Evolutionary conservation across 2,329 filamentous ascomycete genomes (phyloP).

Genomic region (Geosmithia putterillii): DNA sequence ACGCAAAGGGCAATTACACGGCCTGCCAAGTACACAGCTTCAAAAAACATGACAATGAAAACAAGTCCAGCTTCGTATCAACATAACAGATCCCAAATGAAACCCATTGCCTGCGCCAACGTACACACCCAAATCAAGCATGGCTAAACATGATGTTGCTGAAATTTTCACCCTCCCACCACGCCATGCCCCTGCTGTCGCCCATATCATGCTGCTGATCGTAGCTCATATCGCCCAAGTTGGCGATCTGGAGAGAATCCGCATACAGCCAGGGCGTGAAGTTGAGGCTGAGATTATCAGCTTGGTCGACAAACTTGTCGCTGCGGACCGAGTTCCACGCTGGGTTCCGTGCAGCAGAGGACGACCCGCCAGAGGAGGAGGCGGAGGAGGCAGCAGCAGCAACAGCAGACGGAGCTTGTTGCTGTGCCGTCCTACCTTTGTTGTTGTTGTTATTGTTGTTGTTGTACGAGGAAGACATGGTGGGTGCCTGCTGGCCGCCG

Average conservation of each 20-base stretch:
- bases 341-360: too few relatives aligned
- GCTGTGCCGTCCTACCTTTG: background rate
- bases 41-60: too few relatives aligned
- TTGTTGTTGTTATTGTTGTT: conserved; percentile 3
- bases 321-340: background rate
- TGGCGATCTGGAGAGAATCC: conserved; percentile 24
- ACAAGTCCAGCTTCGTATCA: too few relatives aligned
- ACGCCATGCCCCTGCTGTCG: conserved; percentile 15
- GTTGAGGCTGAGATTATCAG: conserved; percentile 24
- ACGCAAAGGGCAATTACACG: too few relatives aligned
- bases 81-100: too few relatives aligned
- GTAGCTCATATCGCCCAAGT: conserved; percentile 21
- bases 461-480: conserved; percentile 16
- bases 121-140: conserved; percentile 7
- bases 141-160: conserved; percentile 25
- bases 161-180: conserved; percentile 27
- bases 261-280: conserved; percentile 30
- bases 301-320: conserved; percentile 18
- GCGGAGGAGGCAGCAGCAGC: background rate
- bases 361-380: background rate
- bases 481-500: conserved; percentile 35
- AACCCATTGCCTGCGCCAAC: too few relatives aligned
- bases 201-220: conserved; percentile 4
- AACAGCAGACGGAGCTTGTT: too few relatives aligned
- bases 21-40: too few relatives aligned